Conservation (phyloP, 306 rosid species). For the Hylodesmum podocarpum region DNA sequence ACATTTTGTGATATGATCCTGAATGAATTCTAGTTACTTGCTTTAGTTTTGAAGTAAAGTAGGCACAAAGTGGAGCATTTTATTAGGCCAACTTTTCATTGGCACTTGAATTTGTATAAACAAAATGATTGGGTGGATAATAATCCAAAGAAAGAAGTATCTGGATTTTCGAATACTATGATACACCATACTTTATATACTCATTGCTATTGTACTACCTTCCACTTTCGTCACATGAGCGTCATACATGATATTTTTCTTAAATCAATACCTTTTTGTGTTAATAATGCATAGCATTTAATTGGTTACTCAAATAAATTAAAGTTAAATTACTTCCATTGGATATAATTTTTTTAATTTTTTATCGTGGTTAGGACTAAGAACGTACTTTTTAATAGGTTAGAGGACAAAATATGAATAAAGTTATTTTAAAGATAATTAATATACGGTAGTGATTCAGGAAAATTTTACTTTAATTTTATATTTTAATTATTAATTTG, state of each 20-base stretch:
- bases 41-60: slow-evolving; percentile 6
- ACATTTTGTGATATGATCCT: slow-evolving; percentile 35
- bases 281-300: background rate
- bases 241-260: background rate
- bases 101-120: background rate
- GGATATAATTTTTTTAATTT: no score
- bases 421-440: no score
- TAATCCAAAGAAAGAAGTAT: background rate
- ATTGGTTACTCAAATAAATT: background rate
- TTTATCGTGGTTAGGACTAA: no score
- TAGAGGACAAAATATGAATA: no score
- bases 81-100: background rate
- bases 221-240: slow-evolving; percentile 24
- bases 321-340: no score
- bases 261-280: background rate
- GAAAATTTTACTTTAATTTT: no score
- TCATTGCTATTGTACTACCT: background rate
- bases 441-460: no score
- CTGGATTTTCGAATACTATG: background rate
- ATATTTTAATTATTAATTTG: no score
- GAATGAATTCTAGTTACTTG: background rate
- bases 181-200: background rate
- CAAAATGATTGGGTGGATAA: background rate
- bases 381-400: no score
- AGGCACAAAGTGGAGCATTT: slow-evolving; percentile 4